Base-by-base conservation (phyloP, 202 grass and related monocot species). In the Brachypodium distachyon region DNA sequence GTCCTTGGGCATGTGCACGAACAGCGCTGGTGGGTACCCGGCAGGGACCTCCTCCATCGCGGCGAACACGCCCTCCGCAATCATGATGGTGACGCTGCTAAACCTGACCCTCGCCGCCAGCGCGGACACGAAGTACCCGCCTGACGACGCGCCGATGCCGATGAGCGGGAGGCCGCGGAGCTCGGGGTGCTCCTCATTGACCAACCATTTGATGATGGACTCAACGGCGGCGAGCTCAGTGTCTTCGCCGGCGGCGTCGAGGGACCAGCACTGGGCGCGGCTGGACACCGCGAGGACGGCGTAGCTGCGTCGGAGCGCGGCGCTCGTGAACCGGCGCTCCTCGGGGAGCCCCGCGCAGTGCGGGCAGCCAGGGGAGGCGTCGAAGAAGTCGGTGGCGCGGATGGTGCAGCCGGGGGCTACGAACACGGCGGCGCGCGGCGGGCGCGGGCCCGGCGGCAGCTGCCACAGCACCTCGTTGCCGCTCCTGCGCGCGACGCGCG, bases 1-100 rank as follows among this genome's bases (percentile, higher is more conserved):
- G 71, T 98, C 91, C 77, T 81, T 95, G 44, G 88, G 80, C 96
- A 98, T 98, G 75, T 95, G 91, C 49, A 98, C 89, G 83, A 95
- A 98, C 79, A 98, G 77, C 67, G 85, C 81, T 49, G 95, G 89
- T 12, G 95, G 89, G 70, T 98, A 98, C 22, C 59, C 57, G 17
- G 77, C 21, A 1, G 70, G 83, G 59, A 98, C 41, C 1, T 60
- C 50, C 22, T 19, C 55, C 84, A 90, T 87, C 1, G 74, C 12
- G 47, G 46, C 54, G 40, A 90, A 98, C 75, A 90, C 65, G 32
- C 95, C 95, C 82, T 90, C 89, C 13, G 91, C 84, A 69, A 97
- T 97, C 95, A 94, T 83, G 81, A 92, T 56, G n/a, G 65, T 74
- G 13, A 94, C 64, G 77, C 95, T 92, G 40, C 82, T 90, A 51